Conservation (phyloP, 768 basidiomycete genomes). For the Boletus tomentosulus region DNA sequence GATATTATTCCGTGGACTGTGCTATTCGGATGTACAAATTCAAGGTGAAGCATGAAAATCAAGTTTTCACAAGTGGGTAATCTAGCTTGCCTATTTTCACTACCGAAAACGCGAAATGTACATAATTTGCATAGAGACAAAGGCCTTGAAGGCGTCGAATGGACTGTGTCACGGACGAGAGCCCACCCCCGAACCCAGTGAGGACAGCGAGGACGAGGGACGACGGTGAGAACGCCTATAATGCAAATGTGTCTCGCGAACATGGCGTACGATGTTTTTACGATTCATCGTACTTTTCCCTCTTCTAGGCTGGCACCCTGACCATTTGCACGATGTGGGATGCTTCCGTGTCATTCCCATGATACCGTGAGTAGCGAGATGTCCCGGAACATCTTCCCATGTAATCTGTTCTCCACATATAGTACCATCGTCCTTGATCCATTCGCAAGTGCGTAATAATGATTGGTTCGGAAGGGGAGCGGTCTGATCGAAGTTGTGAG, state of each 20-base stretch:
- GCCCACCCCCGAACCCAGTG: too few relatives aligned
- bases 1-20: too few relatives aligned
- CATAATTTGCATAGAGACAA: too few relatives aligned
- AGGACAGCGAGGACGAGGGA: too few relatives aligned
- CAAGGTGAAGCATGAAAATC: too few relatives aligned
- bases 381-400: not conserved
- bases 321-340: not conserved
- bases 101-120: too few relatives aligned
- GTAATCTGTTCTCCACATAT: not conserved
- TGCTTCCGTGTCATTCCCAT: not conserved
- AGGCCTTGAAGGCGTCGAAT: too few relatives aligned
- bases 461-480: not conserved
- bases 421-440: not conserved
- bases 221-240: not conserved
- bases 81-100: too few relatives aligned
- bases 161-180: too few relatives aligned
- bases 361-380: conserved; percentile 4
- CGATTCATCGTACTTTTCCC: not conserved
- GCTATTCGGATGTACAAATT: too few relatives aligned
- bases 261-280: not conserved
- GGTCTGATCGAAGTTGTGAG: too few relatives aligned
- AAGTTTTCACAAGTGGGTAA: too few relatives aligned
- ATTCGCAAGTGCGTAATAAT: not conserved
- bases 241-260: not conserved
- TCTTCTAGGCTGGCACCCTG: not conserved